Percentiles rank a stretch among this genome's conserved stretches.
Evolutionary conservation across 352 stramenopile genomes (phyloP).

Genomic region (Phytopythium mirpurense): DNA sequence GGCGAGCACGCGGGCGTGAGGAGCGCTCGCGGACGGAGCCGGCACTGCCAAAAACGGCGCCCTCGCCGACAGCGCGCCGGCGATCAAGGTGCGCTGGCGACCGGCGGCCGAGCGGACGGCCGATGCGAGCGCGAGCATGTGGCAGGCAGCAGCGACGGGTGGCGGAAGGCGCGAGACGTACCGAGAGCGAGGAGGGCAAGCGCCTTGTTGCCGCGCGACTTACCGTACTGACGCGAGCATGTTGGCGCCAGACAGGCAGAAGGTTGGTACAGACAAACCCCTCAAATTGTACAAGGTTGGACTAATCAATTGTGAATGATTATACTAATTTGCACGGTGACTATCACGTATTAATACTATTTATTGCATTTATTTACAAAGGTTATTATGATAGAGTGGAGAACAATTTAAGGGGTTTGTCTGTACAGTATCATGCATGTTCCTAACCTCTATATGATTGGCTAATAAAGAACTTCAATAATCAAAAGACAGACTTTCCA

Average conservation of each 20-base stretch:
- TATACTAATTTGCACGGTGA: too few species aligned
- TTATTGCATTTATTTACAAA: too few species aligned
- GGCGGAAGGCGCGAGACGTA: neutral
- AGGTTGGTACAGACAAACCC: too few species aligned
- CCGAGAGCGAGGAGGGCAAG: neutral
- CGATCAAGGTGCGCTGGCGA: neutral
- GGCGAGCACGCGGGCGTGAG: slow-evolving; percentile 6
- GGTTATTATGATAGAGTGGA: too few species aligned
- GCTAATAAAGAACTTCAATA: neutral
- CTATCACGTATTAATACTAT: too few species aligned
- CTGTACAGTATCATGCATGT: too few species aligned
- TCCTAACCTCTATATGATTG: too few species aligned
- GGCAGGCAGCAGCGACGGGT: neutral
- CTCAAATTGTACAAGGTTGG: too few species aligned
- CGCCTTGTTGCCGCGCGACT: too few species aligned
- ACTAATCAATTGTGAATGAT: too few species aligned
- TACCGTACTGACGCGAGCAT: too few species aligned
- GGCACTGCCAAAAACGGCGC: neutral
- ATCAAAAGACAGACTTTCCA: neutral
- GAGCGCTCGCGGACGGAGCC: neutral
- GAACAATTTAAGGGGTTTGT: too few species aligned
- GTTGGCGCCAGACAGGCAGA: neutral
- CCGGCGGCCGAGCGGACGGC: neutral
- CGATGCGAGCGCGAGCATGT: neutral
- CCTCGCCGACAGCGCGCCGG: neutral